Conservation (phyloP, 2,329 filamentous ascomycete genomes). For the Aspergillus fumigatus region DNA sequence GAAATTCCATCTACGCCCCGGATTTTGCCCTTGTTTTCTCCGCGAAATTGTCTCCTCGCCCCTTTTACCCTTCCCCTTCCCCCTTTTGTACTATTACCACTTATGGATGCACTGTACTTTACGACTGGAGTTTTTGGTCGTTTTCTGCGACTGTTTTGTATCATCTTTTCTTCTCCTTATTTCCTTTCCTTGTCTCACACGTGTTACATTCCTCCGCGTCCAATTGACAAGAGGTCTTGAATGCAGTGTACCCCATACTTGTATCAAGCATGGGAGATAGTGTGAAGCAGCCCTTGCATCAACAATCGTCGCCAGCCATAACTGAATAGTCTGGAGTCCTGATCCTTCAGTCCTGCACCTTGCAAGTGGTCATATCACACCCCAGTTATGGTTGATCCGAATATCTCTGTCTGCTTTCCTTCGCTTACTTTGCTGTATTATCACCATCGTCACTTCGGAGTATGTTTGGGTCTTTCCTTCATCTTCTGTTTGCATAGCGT, state of each 20-base stretch:
- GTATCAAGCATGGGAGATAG: slow-evolving; percentile 2
- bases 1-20: not conserved
- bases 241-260: not conserved
- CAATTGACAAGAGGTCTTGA: not conserved
- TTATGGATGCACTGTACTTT: not conserved
- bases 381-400: not conserved
- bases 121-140: not conserved
- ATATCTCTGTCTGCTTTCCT: slow-evolving; percentile 1
- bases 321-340: not conserved
- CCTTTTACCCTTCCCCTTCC: slow-evolving; percentile 1
- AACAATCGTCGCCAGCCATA: not conserved
- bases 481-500: slow-evolving; percentile 29
- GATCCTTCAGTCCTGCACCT: not conserved
- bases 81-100: not conserved
- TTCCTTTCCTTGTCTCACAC: slow-evolving; percentile 9
- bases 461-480: slow-evolving; percentile 2
- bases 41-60: not conserved
- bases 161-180: slow-evolving; percentile 3
- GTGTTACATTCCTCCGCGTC: slow-evolving; percentile 12
- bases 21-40: not conserved
- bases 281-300: not conserved
- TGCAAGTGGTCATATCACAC: not conserved
- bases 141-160: not conserved
- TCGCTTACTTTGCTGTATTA: slow-evolving; percentile 6
- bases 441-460: slow-evolving; percentile 1